Conservation (phyloP, 768 basidiomycete species). For the Termitomyces sp. region DNA sequence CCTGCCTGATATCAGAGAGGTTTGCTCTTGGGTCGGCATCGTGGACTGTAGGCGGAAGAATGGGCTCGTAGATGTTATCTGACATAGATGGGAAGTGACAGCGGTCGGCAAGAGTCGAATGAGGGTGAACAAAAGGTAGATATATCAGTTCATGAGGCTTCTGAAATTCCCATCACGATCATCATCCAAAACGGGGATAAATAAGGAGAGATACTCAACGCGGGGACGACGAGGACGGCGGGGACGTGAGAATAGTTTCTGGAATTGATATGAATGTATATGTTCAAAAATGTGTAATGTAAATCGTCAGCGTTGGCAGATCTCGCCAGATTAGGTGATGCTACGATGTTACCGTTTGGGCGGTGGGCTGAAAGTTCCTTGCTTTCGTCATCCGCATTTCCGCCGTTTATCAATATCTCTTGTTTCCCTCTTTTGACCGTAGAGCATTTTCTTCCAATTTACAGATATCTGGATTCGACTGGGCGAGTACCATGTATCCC, state of each 20-base stretch:
- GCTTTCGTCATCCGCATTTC: background rate
- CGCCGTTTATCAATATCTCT: background rate
- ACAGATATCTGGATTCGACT: background rate
- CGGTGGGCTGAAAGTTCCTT: background rate
- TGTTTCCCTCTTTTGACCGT: background rate
- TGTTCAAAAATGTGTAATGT: background rate
- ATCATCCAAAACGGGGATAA: background rate
- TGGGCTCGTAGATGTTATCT: constrained; percentile 27
- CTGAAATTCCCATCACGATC: background rate
- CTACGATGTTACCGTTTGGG: background rate
- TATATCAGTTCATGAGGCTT: background rate
- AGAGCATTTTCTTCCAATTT: background rate
- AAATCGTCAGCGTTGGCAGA: background rate
- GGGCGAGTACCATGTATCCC: constrained; percentile 50
- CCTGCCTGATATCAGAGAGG: constrained; percentile 39
- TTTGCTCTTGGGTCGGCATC: constrained; percentile 26
- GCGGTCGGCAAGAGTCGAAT: background rate
- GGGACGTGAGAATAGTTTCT: background rate
- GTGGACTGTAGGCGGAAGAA: constrained; percentile 24
- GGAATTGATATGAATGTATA: background rate
- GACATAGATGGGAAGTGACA: constrained; percentile 6
- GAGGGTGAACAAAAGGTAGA: background rate
- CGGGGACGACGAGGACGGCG: background rate
- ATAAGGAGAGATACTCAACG: background rate
- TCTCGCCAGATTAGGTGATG: constrained; percentile 8